These are phyloP conservation scores for Mycena pura DNA, from an alignment of 768 basidiomycete genomes.

Conservation along the genomic window DNA sequence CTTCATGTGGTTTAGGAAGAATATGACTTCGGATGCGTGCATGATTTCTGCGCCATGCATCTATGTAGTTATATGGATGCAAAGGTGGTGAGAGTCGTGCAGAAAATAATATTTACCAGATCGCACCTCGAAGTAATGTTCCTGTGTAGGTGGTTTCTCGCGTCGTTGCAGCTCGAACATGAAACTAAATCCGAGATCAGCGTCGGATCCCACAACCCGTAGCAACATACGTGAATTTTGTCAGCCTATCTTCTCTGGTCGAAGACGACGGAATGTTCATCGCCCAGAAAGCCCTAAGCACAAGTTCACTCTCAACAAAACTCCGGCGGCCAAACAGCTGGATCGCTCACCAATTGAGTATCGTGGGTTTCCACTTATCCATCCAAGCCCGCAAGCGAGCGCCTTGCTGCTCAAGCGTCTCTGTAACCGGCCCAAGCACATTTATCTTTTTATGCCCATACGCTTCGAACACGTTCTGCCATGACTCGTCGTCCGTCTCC, in stretches of 20 bases:
- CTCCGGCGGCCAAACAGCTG: background rate
- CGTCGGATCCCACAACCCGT: background rate
- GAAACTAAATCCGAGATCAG: slow-evolving; percentile 3
- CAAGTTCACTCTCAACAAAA: background rate
- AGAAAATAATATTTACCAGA: background rate
- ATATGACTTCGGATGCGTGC: slow-evolving; percentile 9
- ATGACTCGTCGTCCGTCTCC: slow-evolving; percentile 6
- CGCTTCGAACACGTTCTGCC: background rate
- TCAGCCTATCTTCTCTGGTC: slow-evolving; percentile 8
- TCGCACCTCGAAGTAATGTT: slow-evolving; percentile 10
- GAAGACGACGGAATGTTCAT: slow-evolving; percentile 13
- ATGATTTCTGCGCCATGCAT: slow-evolving; percentile 17
- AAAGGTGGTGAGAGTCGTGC: background rate
- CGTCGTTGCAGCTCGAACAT: slow-evolving; percentile 13
- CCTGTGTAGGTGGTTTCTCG: slow-evolving; percentile 2
- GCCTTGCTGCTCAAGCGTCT: slow-evolving; percentile 1
- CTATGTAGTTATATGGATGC: background rate
- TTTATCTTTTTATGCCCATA: slow-evolving; percentile 4
- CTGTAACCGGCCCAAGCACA: background rate
- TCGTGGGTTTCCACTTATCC: slow-evolving; percentile 9
- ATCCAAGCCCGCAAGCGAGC: slow-evolving; percentile 4
- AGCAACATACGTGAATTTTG: slow-evolving; percentile 5
- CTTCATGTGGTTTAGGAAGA: slow-evolving; percentile 3
- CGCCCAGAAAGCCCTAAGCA: slow-evolving; percentile 13
- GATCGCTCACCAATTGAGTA: slow-evolving; percentile 10